Evolutionary conservation across 495 filamentous ascomycete species (phyloP).

Genomic region (Astrothelium subdiscretum): DNA sequence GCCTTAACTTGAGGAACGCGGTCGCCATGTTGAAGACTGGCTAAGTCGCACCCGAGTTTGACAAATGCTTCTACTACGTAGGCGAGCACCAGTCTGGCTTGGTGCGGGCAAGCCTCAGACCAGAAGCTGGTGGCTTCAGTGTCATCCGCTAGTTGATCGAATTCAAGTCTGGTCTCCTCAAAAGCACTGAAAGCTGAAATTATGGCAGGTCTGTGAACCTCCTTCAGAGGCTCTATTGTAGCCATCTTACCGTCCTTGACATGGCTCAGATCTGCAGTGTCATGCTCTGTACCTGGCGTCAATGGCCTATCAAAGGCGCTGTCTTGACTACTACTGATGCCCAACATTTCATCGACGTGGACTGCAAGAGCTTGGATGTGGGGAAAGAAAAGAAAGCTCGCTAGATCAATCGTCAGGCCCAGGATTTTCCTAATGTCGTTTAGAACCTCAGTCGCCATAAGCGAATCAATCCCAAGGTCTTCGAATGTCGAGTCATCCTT

Average conservation of each 20-base stretch:
- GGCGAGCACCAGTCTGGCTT: not conserved
- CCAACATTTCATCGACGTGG: not conserved
- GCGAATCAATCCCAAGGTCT: not conserved
- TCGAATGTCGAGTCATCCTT: not conserved
- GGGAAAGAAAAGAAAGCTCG: not conserved
- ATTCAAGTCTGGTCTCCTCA: not conserved
- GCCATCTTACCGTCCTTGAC: not conserved
- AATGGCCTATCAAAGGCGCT: not conserved
- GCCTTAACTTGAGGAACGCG: not conserved
- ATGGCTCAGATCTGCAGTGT: not conserved
- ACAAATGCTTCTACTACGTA: constrained; percentile 6
- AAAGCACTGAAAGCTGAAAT: not conserved
- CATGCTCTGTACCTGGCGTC: not conserved
- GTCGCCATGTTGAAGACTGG: not conserved
- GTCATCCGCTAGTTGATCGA: not conserved
- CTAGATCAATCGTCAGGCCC: not conserved
- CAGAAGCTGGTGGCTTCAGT: not conserved
- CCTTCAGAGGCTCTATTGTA: not conserved
- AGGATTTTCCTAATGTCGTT: not conserved
- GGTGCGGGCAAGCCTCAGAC: not conserved
- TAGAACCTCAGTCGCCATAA: not conserved
- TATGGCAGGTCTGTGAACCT: not conserved
- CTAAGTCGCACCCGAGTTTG: constrained; percentile 6
- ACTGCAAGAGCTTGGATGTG: not conserved
- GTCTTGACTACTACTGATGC: not conserved